Evolutionary conservation across 306 rosid genomes (phyloP).

Genomic region (Citrullus amarus): DNA sequence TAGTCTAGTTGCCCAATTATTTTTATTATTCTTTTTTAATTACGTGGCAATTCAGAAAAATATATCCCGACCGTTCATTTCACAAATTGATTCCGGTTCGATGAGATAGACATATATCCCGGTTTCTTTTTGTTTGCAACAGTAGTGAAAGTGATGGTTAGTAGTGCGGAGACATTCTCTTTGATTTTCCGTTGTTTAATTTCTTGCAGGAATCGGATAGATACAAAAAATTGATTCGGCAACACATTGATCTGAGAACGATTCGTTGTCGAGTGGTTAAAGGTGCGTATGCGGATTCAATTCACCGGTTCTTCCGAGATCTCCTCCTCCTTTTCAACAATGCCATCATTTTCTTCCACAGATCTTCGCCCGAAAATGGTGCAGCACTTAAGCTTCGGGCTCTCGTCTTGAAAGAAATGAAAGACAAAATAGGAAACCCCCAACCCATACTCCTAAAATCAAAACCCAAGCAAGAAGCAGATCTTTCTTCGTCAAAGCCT

Average conservation of each 20-base stretch:
- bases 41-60: not conserved
- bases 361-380: conserved; percentile 16
- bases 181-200: not conserved
- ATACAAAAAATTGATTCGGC: conserved; percentile 29
- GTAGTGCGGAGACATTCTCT: not conserved
- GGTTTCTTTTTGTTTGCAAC: no score
- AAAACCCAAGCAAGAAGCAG: conserved; percentile 15
- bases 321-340: conserved; percentile 37
- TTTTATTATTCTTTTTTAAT: not conserved
- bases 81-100: not conserved
- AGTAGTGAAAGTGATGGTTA: not conserved
- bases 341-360: conserved; percentile 28
- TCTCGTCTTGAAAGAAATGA: conserved; percentile 30
- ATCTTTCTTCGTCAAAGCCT: conserved; percentile 5
- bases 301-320: conserved; percentile 30
- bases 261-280: conserved; percentile 26
- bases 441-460: not conserved
- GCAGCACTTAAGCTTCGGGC: conserved; percentile 30
- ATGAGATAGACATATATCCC: not conserved
- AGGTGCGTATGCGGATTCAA: conserved; percentile 19
- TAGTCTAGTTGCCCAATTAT: not conserved
- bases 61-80: not conserved
- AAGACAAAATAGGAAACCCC: conserved; percentile 3
- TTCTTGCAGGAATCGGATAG: conserved; percentile 30
- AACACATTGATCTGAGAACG: conserved; percentile 34